A percentile compares a stretch with the other conserved stretches of the same genome.
Evolutionary conservation across 352 stramenopile species (phyloP).

Genomic region (Albugo laibachii): DNA sequence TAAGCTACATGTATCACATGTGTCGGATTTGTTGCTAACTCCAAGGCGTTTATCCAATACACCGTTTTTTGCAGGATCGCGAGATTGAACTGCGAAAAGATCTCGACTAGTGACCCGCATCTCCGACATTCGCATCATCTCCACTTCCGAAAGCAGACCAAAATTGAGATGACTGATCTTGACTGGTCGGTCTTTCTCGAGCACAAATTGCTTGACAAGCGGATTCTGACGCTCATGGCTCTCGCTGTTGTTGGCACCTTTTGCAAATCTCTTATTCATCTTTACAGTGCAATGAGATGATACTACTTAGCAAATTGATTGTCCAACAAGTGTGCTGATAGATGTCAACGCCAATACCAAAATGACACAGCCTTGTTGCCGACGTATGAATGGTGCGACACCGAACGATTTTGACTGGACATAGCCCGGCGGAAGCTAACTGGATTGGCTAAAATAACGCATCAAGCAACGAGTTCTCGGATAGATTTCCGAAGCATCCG

Average conservation of each 20-base stretch:
- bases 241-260: not conserved
- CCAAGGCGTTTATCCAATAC: slow-evolving; percentile 95
- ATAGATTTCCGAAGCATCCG: too few species aligned
- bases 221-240: slow-evolving; percentile 52
- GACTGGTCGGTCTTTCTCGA: slow-evolving; percentile 73
- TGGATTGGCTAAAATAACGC: too few species aligned
- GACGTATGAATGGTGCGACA: too few species aligned
- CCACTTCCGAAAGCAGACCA: slow-evolving; percentile 85
- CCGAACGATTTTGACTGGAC: too few species aligned
- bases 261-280: not conserved
- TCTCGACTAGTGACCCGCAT: slow-evolving; percentile 87
- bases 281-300: not conserved
- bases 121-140: slow-evolving; percentile 93
- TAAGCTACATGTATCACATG: slow-evolving; percentile 81
- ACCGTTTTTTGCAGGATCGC: slow-evolving; percentile 82
- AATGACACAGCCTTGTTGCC: too few species aligned
- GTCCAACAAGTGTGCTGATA: too few species aligned
- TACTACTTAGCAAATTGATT: too few species aligned
- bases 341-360: too few species aligned
- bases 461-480: too few species aligned
- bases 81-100: slow-evolving; percentile 92
- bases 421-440: too few species aligned
- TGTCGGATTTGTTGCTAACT: slow-evolving; percentile 93
- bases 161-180: slow-evolving; percentile 98
- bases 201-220: slow-evolving; percentile 77